phyloP scores from a whole-genome alignment of 768 basidiomycete species.

The Pleurotus citrinopileatus region DNA sequence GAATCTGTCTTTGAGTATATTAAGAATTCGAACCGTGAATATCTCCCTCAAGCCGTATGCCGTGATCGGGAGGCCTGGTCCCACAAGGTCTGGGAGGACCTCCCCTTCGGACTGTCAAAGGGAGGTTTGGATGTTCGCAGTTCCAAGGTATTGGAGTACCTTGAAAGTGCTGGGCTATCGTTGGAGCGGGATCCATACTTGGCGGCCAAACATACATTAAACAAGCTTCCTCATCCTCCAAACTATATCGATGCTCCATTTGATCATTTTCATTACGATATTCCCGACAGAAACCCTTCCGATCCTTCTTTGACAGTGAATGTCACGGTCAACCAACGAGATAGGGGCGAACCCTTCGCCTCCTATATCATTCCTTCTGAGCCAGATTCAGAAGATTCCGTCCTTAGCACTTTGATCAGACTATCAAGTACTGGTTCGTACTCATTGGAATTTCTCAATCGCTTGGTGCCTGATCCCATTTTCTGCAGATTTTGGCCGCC shows the following conservation, averaged over 20 bases:
- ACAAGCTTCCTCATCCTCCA: neutral
- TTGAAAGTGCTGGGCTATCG: neutral
- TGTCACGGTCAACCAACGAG: no score
- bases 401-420: neutral
- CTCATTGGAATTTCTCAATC: neutral
- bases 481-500: neutral
- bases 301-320: no score
- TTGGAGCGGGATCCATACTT: neutral
- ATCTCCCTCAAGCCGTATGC: neutral
- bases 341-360: neutral
- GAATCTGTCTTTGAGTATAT: conserved; percentile 8
- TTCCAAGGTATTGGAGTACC: neutral
- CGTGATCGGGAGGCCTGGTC: neutral
- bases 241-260: no score
- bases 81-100: neutral
- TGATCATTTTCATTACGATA: no score
- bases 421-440: neutral
- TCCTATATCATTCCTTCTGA: neutral
- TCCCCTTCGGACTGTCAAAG: neutral
- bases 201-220: neutral
- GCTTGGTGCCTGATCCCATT: neutral
- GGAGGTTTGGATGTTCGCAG: neutral
- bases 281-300: no score
- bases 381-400: neutral
- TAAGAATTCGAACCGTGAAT: neutral